A percentile compares a stretch with the other conserved stretches of the same genome.
These are phyloP conservation scores for Pulveroboletus sp. DNA, from an alignment of 768 basidiomycete genomes.

Conservation along the genomic window DNA sequence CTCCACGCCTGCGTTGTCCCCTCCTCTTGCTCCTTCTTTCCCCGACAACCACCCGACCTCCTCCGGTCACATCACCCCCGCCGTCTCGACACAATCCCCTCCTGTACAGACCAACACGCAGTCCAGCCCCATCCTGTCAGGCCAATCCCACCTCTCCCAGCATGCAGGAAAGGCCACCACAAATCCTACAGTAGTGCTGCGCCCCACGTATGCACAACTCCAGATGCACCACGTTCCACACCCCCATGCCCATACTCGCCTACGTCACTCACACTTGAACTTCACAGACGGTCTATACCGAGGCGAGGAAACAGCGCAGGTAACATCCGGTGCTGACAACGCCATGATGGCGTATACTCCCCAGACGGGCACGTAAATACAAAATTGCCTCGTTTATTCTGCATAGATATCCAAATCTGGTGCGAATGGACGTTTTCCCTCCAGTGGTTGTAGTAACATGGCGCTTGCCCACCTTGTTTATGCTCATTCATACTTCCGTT, in stretches of 20 bases:
- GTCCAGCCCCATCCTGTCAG: constrained; percentile 12
- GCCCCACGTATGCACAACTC: constrained; percentile 50
- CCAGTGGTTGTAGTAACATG: constrained; percentile 11
- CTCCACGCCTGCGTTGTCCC: constrained; percentile 17
- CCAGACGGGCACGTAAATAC: constrained; percentile 27
- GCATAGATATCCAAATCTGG: not conserved
- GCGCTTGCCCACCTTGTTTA: constrained; percentile 19
- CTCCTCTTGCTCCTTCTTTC: constrained; percentile 18
- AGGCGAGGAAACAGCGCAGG: constrained; percentile 24
- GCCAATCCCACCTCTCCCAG: constrained; percentile 15
- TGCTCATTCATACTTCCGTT: constrained; percentile 14
- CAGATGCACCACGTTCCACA: constrained; percentile 81
- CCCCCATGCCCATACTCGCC: constrained; percentile 71
- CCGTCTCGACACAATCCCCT: constrained; percentile 18
- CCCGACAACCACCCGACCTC: constrained; percentile 13
- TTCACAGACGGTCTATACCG: constrained; percentile 39
- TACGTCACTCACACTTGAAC: constrained; percentile 56
- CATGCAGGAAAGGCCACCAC: constrained; percentile 30
- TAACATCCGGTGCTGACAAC: constrained; percentile 30
- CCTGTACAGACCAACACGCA: constrained; percentile 22
- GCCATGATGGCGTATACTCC: constrained; percentile 47
- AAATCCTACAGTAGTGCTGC: constrained; percentile 44
- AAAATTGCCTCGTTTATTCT: not conserved
- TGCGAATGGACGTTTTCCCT: constrained; percentile 4
- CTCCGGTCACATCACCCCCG: constrained; percentile 17